Conservation (phyloP, 2,329 filamentous ascomycete species). For the Bisporella sp. region DNA sequence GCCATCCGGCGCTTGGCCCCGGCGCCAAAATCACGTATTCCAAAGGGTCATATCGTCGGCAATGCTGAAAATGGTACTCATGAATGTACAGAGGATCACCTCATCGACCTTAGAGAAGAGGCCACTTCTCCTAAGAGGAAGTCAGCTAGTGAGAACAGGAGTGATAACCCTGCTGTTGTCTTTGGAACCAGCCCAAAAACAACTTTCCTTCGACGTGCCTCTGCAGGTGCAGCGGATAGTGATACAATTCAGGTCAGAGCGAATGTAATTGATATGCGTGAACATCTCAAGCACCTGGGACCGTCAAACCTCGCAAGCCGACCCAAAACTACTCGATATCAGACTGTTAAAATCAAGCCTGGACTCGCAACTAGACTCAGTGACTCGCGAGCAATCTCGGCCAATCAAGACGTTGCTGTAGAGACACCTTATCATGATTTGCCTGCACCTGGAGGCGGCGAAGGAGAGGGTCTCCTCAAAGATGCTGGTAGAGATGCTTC, state of each 20-base stretch:
- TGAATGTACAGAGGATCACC: conserved; percentile 25
- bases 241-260: conserved; percentile 49
- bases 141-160: conserved; percentile 9
- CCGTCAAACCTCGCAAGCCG: conserved; percentile 61
- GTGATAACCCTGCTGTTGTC: conserved; percentile 9
- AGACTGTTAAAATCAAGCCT: conserved; percentile 61
- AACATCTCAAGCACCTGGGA: conserved; percentile 58
- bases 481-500: conserved; percentile 51
- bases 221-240: conserved; percentile 44
- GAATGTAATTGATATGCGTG: conserved; percentile 54
- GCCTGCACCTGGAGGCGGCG: conserved; percentile 34
- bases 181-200: conserved; percentile 32
- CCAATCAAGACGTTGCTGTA: conserved; percentile 30
- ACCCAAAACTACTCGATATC: conserved; percentile 53
- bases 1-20: conserved; percentile 67
- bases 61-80: conserved; percentile 33
- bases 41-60: conserved; percentile 45
- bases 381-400: conserved; percentile 29
- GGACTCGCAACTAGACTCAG: conserved; percentile 19
- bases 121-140: conserved; percentile 8
- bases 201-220: conserved; percentile 53
- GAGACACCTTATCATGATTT: conserved; percentile 32
- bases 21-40: conserved; percentile 64
- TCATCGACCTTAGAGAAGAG: conserved; percentile 39
- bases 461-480: conserved; percentile 45